A percentile compares a stretch with the other conserved stretches of the same genome.
These are phyloP conservation scores for Barnettozyma sp. DNA, from an alignment of 805 yeast genomes.

Conservation along the genomic window DNA sequence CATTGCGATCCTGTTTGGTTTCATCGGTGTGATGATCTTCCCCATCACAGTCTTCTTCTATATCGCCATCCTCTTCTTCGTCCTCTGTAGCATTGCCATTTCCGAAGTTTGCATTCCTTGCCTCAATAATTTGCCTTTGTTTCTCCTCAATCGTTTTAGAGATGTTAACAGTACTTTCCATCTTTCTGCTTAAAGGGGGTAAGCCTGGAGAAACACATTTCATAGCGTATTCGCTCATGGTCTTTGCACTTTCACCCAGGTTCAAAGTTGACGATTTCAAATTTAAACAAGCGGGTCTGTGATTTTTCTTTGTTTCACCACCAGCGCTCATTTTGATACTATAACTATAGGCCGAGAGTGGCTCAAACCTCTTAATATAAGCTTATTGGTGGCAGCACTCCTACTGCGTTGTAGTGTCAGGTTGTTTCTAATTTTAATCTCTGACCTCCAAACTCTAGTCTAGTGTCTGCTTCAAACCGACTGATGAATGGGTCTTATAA, in stretches of 20 bases:
- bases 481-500: too few relatives aligned
- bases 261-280: conserved; percentile 15
- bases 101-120: conserved; percentile 13
- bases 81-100: background rate
- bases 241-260: conserved; percentile 4
- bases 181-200: conserved; percentile 24
- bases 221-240: conserved; percentile 22
- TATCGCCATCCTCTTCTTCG: conserved; percentile 8
- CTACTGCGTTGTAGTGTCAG: too few relatives aligned
- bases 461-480: too few relatives aligned
- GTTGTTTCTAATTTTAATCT: too few relatives aligned
- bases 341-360: background rate
- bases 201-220: conserved; percentile 26
- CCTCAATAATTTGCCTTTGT: conserved; percentile 24
- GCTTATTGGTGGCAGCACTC: too few relatives aligned
- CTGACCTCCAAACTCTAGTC: too few relatives aligned
- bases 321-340: background rate
- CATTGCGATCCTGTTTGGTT: too few relatives aligned
- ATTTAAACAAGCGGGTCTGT: conserved; percentile 23
- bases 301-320: conserved; percentile 20
- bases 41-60: too few relatives aligned
- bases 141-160: conserved; percentile 24
- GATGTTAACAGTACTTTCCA: conserved; percentile 23
- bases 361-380: too few relatives aligned
- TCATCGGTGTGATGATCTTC: too few relatives aligned